Evolutionary conservation across 2,329 filamentous ascomycete species (phyloP).

Genomic region (Podosphaera leucotricha): DNA sequence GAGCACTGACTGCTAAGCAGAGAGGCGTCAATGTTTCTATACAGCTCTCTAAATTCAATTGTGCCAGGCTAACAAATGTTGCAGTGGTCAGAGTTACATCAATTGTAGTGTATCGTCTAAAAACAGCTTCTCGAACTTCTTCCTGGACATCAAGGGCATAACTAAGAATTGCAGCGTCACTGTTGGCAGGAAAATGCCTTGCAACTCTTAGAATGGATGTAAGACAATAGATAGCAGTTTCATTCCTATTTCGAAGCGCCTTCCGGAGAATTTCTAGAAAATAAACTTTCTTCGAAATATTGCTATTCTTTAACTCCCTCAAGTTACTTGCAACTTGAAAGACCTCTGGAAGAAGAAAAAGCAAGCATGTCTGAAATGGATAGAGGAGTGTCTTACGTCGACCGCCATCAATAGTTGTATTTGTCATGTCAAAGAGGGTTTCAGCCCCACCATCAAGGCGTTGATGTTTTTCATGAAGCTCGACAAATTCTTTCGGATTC

Average conservation of each 20-base stretch:
- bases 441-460: constrained; percentile 42
- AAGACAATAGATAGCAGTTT: constrained; percentile 42
- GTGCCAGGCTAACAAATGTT: constrained; percentile 38
- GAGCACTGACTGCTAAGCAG: constrained; percentile 32
- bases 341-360: constrained; percentile 42
- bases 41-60: constrained; percentile 35
- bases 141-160: constrained; percentile 48
- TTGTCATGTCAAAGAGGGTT: constrained; percentile 45
- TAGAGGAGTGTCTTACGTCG: constrained; percentile 31
- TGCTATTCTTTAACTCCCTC: constrained; percentile 35
- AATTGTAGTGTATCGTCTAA: constrained; percentile 29
- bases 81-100: constrained; percentile 42
- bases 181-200: constrained; percentile 37
- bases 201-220: constrained; percentile 37
- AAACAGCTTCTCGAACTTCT: constrained; percentile 41
- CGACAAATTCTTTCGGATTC: constrained; percentile 39
- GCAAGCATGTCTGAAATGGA: constrained; percentile 36
- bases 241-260: constrained; percentile 36
- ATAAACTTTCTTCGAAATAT: constrained; percentile 40
- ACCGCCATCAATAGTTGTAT: constrained; percentile 33
- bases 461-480: constrained; percentile 33
- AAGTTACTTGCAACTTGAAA: constrained; percentile 47
- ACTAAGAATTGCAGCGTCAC: constrained; percentile 32
- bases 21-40: constrained; percentile 30
- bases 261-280: constrained; percentile 42